Evolutionary conservation across 2,329 filamentous ascomycete genomes (phyloP), one percentile per base, ranked within the genome.

Genomic region (Akanthomyces dipterigenus): DNA sequence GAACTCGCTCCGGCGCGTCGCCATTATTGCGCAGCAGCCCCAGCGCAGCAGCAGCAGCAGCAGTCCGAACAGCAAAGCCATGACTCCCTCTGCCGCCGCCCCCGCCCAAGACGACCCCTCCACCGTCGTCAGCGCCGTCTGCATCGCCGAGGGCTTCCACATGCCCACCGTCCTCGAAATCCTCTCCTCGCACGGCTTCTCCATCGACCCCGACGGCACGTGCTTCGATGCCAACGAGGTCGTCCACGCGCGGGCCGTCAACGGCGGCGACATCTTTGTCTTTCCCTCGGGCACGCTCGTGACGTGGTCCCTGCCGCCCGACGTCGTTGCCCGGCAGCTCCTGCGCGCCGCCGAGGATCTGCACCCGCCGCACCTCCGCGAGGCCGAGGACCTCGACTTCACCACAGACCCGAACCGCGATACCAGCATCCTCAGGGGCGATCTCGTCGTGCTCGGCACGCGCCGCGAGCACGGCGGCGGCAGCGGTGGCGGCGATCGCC

Each of bases 221-320:
- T 82, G 79, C 16, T 87, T 88, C 66, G 83, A 87, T 65, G 76
- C 80, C 51, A 78, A 79, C 65, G 84, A 87, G 68, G 84, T 88
- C 6, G 82, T 88, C 54, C 85, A 88, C 69, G 85, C 84, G 7
- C 77, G 83, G 56, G 80, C 80, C 9, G 78, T 82, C 63, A 82
- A 85, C 70, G 80, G 85, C 62, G 93, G 92, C 38, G 95, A 99
- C 75, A 86, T 98, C 55, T 98, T 98, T 71, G 88, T 99, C 61
- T 99, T 99, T 67, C 92, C 93, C 9, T 96, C 93, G 0, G 95
- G 95, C 12, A 96, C 93, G 14, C 83, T 98, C 8, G 95, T 98
- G 6, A 88, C 91, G 26, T 99, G 95, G 95, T 90, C 90, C 5
- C 80, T 97, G 1, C 88, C 91, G 1, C 84, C 91, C 63, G 85